Percentiles rank a stretch among this genome's conserved stretches.
Evolutionary conservation across 2,329 filamentous ascomycete genomes (phyloP).

Genomic region (Phyllosticta paracitricarpa): DNA sequence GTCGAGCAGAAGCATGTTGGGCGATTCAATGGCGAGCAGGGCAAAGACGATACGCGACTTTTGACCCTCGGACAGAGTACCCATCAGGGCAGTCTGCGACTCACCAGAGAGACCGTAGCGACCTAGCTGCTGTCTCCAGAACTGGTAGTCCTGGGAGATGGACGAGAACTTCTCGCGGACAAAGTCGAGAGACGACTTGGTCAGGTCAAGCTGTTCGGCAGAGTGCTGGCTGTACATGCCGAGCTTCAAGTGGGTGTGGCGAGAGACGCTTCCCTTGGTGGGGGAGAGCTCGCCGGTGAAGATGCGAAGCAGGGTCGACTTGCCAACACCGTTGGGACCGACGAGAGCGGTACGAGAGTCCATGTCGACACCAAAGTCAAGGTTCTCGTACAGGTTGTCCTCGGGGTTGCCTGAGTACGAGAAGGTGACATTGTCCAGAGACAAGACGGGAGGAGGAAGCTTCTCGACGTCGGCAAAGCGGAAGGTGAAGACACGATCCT

Average conservation of each 20-base stretch:
- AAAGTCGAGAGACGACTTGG: slow-evolving; percentile 95
- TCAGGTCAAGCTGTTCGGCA: slow-evolving; percentile 93
- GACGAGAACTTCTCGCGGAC: slow-evolving; percentile 87
- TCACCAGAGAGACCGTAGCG: slow-evolving; percentile 90
- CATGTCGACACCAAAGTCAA: slow-evolving; percentile 99
- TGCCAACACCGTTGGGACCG: slow-evolving; percentile 97
- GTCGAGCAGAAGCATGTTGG: slow-evolving; percentile 96
- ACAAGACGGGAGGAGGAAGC: slow-evolving; percentile 92
- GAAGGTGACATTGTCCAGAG: slow-evolving; percentile 95
- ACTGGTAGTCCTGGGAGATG: slow-evolving; percentile 95
- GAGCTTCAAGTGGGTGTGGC: slow-evolving; percentile 97
- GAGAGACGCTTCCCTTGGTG: slow-evolving; percentile 68
- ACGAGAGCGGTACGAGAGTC: slow-evolving; percentile 95
- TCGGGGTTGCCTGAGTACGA: slow-evolving; percentile 84
- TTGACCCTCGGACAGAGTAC: slow-evolving; percentile 93
- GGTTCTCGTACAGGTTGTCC: slow-evolving; percentile 91
- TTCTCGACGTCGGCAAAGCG: slow-evolving; percentile 98
- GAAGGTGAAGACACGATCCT: slow-evolving; percentile 91
- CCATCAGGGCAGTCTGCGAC: slow-evolving; percentile 92
- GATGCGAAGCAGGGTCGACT: slow-evolving; percentile 88
- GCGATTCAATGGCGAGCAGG: slow-evolving; percentile 83
- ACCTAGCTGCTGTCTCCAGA: slow-evolving; percentile 96
- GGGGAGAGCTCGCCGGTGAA: slow-evolving; percentile 94
- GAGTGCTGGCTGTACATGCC: slow-evolving; percentile 98
- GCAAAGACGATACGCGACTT: slow-evolving; percentile 98